phyloP scores from a whole-genome alignment of 768 basidiomycete species.

The Suillus subluteus region DNA sequence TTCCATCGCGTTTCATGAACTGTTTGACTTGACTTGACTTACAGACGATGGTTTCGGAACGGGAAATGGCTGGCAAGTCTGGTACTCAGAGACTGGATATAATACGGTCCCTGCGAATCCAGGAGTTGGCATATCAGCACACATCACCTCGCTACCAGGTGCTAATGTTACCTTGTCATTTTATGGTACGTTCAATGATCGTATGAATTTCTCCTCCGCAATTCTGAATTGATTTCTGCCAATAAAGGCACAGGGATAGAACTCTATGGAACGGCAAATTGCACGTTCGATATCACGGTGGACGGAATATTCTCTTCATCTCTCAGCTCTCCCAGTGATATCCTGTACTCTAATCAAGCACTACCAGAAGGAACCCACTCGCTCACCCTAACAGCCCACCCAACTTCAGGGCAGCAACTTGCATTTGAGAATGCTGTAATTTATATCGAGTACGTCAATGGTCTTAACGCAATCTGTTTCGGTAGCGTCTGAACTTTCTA shows the following conservation, averaged over 20 bases:
- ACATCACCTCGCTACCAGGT: conserved; percentile 24
- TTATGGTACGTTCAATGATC: conserved; percentile 21
- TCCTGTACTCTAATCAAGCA: conserved; percentile 8
- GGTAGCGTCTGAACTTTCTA: conserved; percentile 1
- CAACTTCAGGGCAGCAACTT: conserved; percentile 14
- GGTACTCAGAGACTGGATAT: conserved; percentile 19
- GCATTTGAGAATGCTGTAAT: conserved; percentile 15
- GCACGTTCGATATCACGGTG: conserved; percentile 16
- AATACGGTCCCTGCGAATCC: conserved; percentile 8
- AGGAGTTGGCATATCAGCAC: conserved; percentile 9
- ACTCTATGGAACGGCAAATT: conserved; percentile 16
- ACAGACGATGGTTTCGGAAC: conserved; percentile 19
- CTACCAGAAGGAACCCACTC: conserved; percentile 14
- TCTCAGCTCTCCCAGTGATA: conserved; percentile 8
- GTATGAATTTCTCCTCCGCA: background rate
- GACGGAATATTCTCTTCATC: conserved; percentile 10
- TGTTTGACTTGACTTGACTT: too few species aligned
- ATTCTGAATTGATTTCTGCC: background rate
- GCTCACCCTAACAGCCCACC: conserved; percentile 17
- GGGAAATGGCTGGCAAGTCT: conserved; percentile 20
- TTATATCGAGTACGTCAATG: conserved; percentile 2
- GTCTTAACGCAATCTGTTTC: background rate
- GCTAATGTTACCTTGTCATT: conserved; percentile 31
- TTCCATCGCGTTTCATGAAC: background rate
- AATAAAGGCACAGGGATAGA: conserved; percentile 15